These are phyloP conservation scores for Candida succiphila DNA, from an alignment of 805 yeast species.

Conservation along the genomic window DNA sequence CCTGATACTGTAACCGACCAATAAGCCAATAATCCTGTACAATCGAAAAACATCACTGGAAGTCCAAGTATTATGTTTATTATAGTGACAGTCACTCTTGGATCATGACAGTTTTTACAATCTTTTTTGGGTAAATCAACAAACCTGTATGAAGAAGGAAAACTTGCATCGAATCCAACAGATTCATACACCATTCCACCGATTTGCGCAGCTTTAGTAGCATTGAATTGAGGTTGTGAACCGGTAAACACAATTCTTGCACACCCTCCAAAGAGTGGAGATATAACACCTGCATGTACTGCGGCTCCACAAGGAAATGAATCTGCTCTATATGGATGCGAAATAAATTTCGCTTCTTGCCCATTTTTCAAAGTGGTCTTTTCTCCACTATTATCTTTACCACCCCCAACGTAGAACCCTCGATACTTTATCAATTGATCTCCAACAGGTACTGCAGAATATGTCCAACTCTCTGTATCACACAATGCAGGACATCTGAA, in stretches of 20 bases:
- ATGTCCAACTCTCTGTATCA: slow-evolving; percentile 67
- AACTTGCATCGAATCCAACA: slow-evolving; percentile 56
- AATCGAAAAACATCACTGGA: slow-evolving; percentile 44
- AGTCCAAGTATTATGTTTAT: slow-evolving; percentile 54
- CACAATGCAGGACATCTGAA: slow-evolving; percentile 87
- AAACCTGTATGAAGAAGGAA: slow-evolving; percentile 66
- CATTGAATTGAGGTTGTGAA: slow-evolving; percentile 34
- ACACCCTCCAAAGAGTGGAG: slow-evolving; percentile 73
- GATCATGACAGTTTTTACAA: slow-evolving; percentile 65
- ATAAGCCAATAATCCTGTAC: slow-evolving; percentile 35
- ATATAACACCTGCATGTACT: slow-evolving; percentile 71
- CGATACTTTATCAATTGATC: slow-evolving; percentile 54
- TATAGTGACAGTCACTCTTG: slow-evolving; percentile 44
- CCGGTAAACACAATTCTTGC: slow-evolving; percentile 54
- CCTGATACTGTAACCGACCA: slow-evolving; percentile 59
- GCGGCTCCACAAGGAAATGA: slow-evolving; percentile 89
- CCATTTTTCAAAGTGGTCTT: slow-evolving; percentile 1
- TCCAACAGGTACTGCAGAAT: slow-evolving; percentile 69
- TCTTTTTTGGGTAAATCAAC: slow-evolving; percentile 24
- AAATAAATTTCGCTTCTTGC: slow-evolving; percentile 19
- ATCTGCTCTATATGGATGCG: slow-evolving; percentile 75
- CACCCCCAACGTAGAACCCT: slow-evolving; percentile 75
- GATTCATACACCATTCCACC: slow-evolving; percentile 41
- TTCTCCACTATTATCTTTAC: slow-evolving; percentile 18
- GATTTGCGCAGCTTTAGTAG: slow-evolving; percentile 29